Evolutionary conservation across 345 rosid species (phyloP), one percentile per base, ranked within the genome.

Genomic region (Melastoma malabathricum): DNA sequence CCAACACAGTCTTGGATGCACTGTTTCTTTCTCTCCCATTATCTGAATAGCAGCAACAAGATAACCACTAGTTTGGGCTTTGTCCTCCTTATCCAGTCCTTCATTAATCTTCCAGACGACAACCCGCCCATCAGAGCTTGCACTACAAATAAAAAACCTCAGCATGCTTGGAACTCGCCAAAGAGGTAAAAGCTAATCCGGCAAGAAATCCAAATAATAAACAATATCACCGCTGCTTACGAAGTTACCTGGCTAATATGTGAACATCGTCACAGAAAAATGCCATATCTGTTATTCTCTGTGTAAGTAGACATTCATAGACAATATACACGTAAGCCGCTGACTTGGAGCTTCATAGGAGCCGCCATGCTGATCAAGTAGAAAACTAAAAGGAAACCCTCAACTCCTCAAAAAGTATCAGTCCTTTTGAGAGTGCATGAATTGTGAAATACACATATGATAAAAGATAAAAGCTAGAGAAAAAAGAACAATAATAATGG

Each of bases 261-360:
- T 84, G 88, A 66, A 84, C 93, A 76, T 84, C 93, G 66, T 84
- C 88, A 3, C 88, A 83, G 34, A 84, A 84, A 71, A 84, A 83
- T n/a, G 77, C 81, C 93, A 81, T 84, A 64, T 84, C 87, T 13
- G 81, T 64, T 38, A 81, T 81, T 63, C 73, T 72, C 87, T 80
- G 65, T 55, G 65, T 3, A 3, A 18, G 50, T 18, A 58, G 47
- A 43, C 43, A 59, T 27, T 27, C 31, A 27, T 6, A 27, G 31
- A 27, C 31, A 27, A 27, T 27, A 3, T 27, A 27, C 4, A 27
- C 31, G 6, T 27, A 27, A 27, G 6, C 6, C 31, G n/a, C 31
- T 27, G 31, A 27, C 31, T 27, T 6, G 6, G 6, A 27, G 31
- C 31, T 27, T 27, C 31, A 27, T 27, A 27, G 31, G 31, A 27